Percentiles rank a stretch among this genome's conserved stretches.
phyloP scores from a whole-genome alignment of 208 protist genomes.

The Acanthamoeba quina region DNA sequence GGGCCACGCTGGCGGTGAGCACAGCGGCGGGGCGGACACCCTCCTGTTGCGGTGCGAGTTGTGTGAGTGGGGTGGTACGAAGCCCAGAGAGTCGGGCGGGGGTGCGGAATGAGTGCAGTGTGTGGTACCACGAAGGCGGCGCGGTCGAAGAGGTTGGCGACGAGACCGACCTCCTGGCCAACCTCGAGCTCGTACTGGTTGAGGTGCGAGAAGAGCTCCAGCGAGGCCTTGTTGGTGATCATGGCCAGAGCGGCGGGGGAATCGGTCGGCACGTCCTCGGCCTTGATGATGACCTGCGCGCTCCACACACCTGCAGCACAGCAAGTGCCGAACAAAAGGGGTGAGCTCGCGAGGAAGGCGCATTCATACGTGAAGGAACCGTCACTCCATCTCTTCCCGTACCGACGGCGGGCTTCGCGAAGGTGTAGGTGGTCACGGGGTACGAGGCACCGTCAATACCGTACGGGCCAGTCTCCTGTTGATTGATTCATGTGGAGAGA shows the following conservation, averaged over 20 bases:
- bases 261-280: background rate
- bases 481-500: background rate
- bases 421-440: constrained; percentile 41
- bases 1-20: background rate
- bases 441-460: constrained; percentile 30
- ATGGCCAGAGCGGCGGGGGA: background rate
- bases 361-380: background rate
- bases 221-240: constrained; percentile 12
- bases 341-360: background rate
- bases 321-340: too few relatives aligned
- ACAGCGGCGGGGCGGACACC: background rate
- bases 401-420: background rate
- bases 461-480: background rate
- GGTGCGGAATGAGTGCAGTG: too few relatives aligned
- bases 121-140: too few relatives aligned
- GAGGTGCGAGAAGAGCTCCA: constrained; percentile 60
- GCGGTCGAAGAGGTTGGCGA: constrained; percentile 38
- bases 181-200: constrained; percentile 51
- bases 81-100: too few relatives aligned
- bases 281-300: background rate
- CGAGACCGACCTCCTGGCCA: constrained; percentile 55
- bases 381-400: background rate
- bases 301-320: background rate
- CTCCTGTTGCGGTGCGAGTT: background rate
- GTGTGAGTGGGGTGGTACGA: too few relatives aligned